These are phyloP conservation scores for Cryptococcus neoformans DNA, from an alignment of 1,284 basidiomycete genomes.

Conservation along the genomic window DNA sequence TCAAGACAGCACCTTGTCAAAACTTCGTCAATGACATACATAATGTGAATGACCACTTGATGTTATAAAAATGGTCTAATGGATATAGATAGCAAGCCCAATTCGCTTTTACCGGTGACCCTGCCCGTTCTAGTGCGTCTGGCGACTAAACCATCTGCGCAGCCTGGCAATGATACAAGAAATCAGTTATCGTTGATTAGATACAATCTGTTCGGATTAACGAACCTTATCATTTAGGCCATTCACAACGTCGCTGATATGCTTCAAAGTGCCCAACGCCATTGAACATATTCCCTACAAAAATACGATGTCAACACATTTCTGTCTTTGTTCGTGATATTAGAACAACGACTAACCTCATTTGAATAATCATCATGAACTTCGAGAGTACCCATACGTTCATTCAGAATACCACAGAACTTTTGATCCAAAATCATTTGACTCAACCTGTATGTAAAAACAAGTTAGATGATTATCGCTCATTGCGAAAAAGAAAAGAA, in stretches of 20 bases:
- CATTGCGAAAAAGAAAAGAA: background rate
- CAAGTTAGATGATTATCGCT: background rate
- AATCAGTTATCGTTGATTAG: background rate
- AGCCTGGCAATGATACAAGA: constrained; percentile 2
- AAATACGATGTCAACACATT: background rate
- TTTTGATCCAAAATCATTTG: constrained; percentile 99
- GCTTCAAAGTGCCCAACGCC: constrained; percentile 81
- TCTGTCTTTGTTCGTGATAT: background rate
- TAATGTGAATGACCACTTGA: too few relatives aligned
- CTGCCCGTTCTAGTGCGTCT: background rate
- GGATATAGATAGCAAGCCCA: too few relatives aligned
- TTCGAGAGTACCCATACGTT: constrained; percentile 86
- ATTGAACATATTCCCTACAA: constrained; percentile 76
- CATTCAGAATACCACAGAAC: constrained; percentile 90
- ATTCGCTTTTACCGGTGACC: too few relatives aligned
- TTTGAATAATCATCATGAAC: constrained; percentile 81
- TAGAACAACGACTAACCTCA: constrained; percentile 61
- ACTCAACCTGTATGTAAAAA: constrained; percentile 60
- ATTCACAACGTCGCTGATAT: constrained; percentile 88
- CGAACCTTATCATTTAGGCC: constrained; percentile 81
- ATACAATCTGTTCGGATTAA: background rate
- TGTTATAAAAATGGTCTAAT: too few relatives aligned
- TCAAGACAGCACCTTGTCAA: too few relatives aligned
- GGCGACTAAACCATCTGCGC: constrained; percentile 6
- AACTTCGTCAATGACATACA: too few relatives aligned